A percentile compares a stretch with the other conserved stretches of the same genome.
phyloP scores from a whole-genome alignment of 129 eudicot genomes.

The sunflower (Helianthus annuus) region DNA sequence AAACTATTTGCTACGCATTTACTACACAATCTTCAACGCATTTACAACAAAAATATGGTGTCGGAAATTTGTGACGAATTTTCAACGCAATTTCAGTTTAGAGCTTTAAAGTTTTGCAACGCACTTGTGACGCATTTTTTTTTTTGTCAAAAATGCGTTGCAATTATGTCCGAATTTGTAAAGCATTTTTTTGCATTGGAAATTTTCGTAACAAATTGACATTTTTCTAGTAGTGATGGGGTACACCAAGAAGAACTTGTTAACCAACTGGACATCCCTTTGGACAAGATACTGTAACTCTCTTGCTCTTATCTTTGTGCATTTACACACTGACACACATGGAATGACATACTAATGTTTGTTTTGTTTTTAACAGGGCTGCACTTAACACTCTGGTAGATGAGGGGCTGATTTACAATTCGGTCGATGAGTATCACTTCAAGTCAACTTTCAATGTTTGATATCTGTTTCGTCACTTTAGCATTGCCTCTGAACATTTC shows the following conservation, averaged over 20 bases:
- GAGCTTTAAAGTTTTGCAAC: too few species aligned
- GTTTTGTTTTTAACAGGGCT: constrained; percentile 37
- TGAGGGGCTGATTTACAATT: constrained; percentile 57
- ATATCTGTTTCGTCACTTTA: neutral
- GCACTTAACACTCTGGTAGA: constrained; percentile 41
- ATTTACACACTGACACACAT: neutral
- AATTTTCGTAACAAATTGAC: too few species aligned
- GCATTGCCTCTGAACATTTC: neutral
- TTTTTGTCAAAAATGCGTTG: too few species aligned
- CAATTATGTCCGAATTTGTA: too few species aligned
- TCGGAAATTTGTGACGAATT: too few species aligned
- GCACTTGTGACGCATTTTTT: too few species aligned
- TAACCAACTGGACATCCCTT: constrained; percentile 39
- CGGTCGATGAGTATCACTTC: constrained; percentile 61
- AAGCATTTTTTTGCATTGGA: too few species aligned
- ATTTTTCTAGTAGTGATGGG: too few species aligned
- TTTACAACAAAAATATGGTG: too few species aligned
- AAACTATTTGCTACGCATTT: too few species aligned
- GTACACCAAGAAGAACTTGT: constrained; percentile 62
- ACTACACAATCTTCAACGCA: too few species aligned
- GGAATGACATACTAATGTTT: neutral
- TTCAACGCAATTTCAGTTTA: too few species aligned
- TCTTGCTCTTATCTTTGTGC: constrained; percentile 12
- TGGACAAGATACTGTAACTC: constrained; percentile 48
- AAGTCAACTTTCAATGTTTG: constrained; percentile 49